Base-by-base conservation (phyloP, 768 basidiomycete species). In the Solioccasus polychromus region DNA sequence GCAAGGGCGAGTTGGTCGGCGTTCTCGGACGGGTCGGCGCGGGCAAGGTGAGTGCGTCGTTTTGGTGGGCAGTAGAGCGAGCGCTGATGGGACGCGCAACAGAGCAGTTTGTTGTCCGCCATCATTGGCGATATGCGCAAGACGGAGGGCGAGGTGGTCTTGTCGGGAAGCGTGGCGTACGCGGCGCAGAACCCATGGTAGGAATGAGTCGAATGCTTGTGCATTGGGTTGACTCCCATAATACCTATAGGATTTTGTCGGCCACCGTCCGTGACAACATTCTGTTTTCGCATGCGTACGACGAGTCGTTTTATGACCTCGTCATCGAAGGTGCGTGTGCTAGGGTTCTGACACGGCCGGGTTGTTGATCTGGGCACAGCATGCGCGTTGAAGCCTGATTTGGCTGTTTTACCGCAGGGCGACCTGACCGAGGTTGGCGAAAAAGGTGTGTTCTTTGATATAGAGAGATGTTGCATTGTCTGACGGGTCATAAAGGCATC, bases 241-340 rank as follows among this genome's bases (percentile, higher is more conserved):
- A 4, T 1, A 5, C 23, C 20, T 10, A 4, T 23, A 88, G 86
- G 88, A 81, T 96, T 35, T 76, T 94, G 64, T 91, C 89, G 2
- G 81, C 89, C 0, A 84, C 88, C 2, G 78, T 97, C 39, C 79
- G 85, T 29, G 89, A 92, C 34, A 98, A 98, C 58, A 97, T 98
- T 49, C 60, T 90, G 26, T 97, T 98, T 68, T 92, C 85, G 9
- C 88, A 94, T 64, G 77, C 83, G 54, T 96, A 85, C 50, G 92
- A 97, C 41, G 84, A 88, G 50, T 74, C 72, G 0, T 95, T 91
- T 54, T 95, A 94, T 55, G 77, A 88, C 43, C 59, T 83, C 14
- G 91, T 93, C 5, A 64, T 93, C 4, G 88, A 92, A 70, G 87
- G 88, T 84, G 35, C 5, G 42, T 37, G 2, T 11, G 26, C 37